A percentile compares a stretch with the other conserved stretches of the same genome.
These are phyloP conservation scores for Fusarium robinianum DNA, from an alignment of 2,329 filamentous ascomycete genomes.

Conservation along the genomic window DNA sequence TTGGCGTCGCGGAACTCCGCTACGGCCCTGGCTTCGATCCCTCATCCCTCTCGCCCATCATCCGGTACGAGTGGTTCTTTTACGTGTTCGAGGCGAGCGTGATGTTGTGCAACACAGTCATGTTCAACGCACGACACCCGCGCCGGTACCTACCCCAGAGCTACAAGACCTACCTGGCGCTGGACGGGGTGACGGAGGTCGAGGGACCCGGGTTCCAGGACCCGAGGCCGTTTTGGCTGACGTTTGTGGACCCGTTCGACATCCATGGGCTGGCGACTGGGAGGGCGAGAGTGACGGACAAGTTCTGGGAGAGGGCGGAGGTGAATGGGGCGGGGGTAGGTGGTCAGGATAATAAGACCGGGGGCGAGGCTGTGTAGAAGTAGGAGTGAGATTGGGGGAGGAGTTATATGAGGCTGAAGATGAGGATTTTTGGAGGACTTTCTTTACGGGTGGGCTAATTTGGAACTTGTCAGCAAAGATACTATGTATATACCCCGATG, in stretches of 20 bases:
- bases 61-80: conserved; percentile 64
- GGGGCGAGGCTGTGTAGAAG: conserved; percentile 9
- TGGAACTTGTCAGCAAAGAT: too few relatives aligned
- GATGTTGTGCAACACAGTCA: conserved; percentile 55
- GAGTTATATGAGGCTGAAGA: too few relatives aligned
- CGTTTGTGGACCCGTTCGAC: conserved; percentile 50
- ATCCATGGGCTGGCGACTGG: conserved; percentile 42
- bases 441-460: too few relatives aligned
- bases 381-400: not conserved
- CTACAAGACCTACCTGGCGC: conserved; percentile 54
- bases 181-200: conserved; percentile 55
- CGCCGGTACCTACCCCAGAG: conserved; percentile 54
- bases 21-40: conserved; percentile 46
- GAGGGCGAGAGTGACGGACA: conserved; percentile 37
- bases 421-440: too few relatives aligned
- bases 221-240: conserved; percentile 48
- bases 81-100: conserved; percentile 60
- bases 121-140: conserved; percentile 58
- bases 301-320: conserved; percentile 43
- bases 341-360: conserved; percentile 6
- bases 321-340: not conserved
- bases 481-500: too few relatives aligned
- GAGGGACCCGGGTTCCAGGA: conserved; percentile 55
- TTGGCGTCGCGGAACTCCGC: conserved; percentile 50
- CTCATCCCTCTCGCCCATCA: conserved; percentile 46